These are phyloP conservation scores for Caryopteris hybrid DNA, from an alignment of 305 asterid species.

Conservation along the genomic window DNA sequence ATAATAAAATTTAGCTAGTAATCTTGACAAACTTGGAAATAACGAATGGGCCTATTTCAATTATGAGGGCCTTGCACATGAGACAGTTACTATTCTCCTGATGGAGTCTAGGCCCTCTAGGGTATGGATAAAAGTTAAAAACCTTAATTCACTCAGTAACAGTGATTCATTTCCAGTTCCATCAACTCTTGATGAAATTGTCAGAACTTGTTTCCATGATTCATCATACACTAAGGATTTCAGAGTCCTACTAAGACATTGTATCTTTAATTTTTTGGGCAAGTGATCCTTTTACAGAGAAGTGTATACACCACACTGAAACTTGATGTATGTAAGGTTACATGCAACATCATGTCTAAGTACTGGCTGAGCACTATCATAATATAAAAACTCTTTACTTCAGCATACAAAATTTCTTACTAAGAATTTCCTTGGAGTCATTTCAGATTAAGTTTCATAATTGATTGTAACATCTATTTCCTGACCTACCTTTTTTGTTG, in stretches of 20 bases:
- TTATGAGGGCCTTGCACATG: neutral
- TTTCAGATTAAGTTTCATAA: neutral
- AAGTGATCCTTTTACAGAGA: too few relatives aligned
- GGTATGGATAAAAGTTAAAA: neutral
- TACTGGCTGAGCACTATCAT: too few relatives aligned
- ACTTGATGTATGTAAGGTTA: neutral
- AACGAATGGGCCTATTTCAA: too few relatives aligned
- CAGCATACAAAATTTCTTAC: too few relatives aligned
- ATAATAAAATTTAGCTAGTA: too few relatives aligned
- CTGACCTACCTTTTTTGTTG: too few relatives aligned
- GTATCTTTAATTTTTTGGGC: neutral
- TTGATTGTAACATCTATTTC: too few relatives aligned
- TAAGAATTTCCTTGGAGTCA: too few relatives aligned
- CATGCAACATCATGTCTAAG: neutral
- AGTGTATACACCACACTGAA: neutral
- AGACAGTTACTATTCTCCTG: too few relatives aligned
- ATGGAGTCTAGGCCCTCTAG: too few relatives aligned
- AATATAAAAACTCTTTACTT: too few relatives aligned
- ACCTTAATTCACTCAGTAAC: neutral
- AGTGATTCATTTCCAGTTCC: neutral
- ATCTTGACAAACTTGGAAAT: too few relatives aligned
- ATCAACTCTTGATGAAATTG: neutral
- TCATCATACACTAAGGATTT: neutral
- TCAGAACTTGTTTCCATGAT: neutral
- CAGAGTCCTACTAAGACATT: neutral